These are phyloP conservation scores for Thielaviopsis cerberus DNA, from an alignment of 2,329 filamentous ascomycete genomes.

Conservation along the genomic window DNA sequence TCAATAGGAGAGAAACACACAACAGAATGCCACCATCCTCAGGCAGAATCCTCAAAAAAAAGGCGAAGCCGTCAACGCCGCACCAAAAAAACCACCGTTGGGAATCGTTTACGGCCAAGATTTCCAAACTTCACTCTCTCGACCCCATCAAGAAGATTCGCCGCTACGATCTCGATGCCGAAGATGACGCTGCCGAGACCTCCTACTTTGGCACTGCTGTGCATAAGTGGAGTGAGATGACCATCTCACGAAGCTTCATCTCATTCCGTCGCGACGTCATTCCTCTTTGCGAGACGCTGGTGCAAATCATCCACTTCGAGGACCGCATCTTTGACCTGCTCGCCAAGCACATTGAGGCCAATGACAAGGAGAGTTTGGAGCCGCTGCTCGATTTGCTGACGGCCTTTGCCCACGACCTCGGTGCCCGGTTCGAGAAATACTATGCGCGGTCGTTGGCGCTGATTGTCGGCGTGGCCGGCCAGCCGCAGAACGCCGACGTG, in stretches of 20 bases:
- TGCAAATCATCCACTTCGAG: constrained; percentile 82
- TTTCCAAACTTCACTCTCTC: constrained; percentile 72
- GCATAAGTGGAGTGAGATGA: constrained; percentile 80
- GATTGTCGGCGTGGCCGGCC: constrained; percentile 60
- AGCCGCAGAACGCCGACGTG: constrained; percentile 63
- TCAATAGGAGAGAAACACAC: constrained; percentile 10
- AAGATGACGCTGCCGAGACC: constrained; percentile 56
- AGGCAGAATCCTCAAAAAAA: constrained; percentile 50
- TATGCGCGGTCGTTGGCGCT: constrained; percentile 59
- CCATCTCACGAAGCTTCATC: constrained; percentile 65
- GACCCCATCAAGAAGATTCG: constrained; percentile 83
- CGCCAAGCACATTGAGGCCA: constrained; percentile 54
- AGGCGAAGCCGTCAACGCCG: constrained; percentile 49
- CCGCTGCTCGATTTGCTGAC: constrained; percentile 74
- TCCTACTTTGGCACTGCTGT: constrained; percentile 74
- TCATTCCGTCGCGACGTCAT: constrained; percentile 57
- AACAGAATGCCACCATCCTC: constrained; percentile 44
- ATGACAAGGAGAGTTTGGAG: constrained; percentile 65
- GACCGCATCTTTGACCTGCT: constrained; percentile 65
- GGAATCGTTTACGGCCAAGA: constrained; percentile 78
- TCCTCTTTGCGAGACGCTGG: constrained; percentile 71
- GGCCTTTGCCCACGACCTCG: constrained; percentile 87
- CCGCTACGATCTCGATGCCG: constrained; percentile 63
- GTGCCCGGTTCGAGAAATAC: constrained; percentile 70
- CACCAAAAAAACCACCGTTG: constrained; percentile 75